Evolutionary conservation across 352 stramenopile genomes (phyloP).

Genomic region (Phytophthora brassicae): DNA sequence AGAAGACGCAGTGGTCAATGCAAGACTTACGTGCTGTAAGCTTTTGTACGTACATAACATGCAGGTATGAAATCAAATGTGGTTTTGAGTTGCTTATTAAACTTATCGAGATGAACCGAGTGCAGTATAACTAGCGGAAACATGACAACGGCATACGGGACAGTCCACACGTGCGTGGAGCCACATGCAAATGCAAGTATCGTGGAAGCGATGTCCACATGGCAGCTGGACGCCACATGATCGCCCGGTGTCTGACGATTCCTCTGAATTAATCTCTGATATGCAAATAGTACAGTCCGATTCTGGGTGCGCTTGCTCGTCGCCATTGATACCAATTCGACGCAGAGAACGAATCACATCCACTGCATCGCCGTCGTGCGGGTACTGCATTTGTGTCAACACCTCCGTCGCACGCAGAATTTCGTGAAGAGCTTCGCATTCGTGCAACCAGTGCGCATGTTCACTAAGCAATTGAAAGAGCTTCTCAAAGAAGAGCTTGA

Average conservation of each 20-base stretch:
- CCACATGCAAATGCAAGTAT: conserved; percentile 74
- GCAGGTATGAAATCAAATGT: too few species aligned
- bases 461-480: conserved; percentile 43
- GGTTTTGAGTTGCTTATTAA: background rate
- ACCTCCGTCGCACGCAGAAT: conserved; percentile 48
- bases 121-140: conserved; percentile 9
- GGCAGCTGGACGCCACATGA: conserved; percentile 30
- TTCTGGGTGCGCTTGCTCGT: background rate
- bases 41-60: too few species aligned
- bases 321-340: conserved; percentile 23
- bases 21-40: too few species aligned
- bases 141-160: conserved; percentile 50
- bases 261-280: conserved; percentile 19
- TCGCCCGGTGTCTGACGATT: conserved; percentile 14
- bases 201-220: conserved; percentile 77
- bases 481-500: conserved; percentile 49
- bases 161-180: conserved; percentile 65
- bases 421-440: conserved; percentile 51
- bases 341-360: conserved; percentile 48
- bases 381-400: conserved; percentile 54
- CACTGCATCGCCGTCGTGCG: conserved; percentile 44
- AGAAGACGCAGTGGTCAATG: too few species aligned
- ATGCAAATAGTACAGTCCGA: conserved; percentile 68
- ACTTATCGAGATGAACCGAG: conserved; percentile 11
- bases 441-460: conserved; percentile 47